Base-by-base conservation (phyloP, 2,329 filamentous ascomycete species). In the Aspergillus quadrilineatus region DNA sequence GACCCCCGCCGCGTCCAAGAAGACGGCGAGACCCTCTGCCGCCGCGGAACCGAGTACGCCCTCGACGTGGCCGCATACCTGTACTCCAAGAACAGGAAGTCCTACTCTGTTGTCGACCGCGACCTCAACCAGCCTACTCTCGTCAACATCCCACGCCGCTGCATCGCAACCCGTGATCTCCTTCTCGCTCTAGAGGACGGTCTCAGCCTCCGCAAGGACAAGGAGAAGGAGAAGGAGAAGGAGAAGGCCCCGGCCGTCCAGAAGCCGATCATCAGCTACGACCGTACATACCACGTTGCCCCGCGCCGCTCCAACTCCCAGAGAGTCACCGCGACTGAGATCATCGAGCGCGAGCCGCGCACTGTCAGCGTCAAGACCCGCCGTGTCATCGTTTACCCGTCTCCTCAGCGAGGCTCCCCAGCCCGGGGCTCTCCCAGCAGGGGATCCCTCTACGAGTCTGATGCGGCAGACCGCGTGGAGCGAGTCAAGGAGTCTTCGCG, bases 171-270 rank as follows among this genome's bases (percentile, higher is more conserved):
- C 43, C 68, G 69, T 14, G 67, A 65, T 15, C 67, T 80, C 14
- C 67, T 80, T 8, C 69, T 71, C 6, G 77, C 77, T 2, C 65
- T 79, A 26, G 76, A 78, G 52, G 67, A 71, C 10, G 77, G 77
- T 5, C 61, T 79, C 48, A 63, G 58, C 15, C 61, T 73, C 17
- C 59, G 50, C 34, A 63, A 60, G 43, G 54, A 60, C 22, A 42
- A 55, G 15, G 48, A 44, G 37, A 44, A 28, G 42, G 62, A 51
- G 59, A 56, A 53, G 26, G 50, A 22, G 22, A 42, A 55, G 15
- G 48, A 51, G 59, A 56, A 53, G 28, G 50, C 58, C 49, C 41
- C 59, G 47, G 48, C 56, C 55, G n/a, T 46, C 9, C 43, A 46
- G 15, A n/a, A 44, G 30, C 32, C 48, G 1, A n/a, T 50, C 44